Conservation (phyloP, 306 rosid species). For the Rosa lucieae region DNA sequence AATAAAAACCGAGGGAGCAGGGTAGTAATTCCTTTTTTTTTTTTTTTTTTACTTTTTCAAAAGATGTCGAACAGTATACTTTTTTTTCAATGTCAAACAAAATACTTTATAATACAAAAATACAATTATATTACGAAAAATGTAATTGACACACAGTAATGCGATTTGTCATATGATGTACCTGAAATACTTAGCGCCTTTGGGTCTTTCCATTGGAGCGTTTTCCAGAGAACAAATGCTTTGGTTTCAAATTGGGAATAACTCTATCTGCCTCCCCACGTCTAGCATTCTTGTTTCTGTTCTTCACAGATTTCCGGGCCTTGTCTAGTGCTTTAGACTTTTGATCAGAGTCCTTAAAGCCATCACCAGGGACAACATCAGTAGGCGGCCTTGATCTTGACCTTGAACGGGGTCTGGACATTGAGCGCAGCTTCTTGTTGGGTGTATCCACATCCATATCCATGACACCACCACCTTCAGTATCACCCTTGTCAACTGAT, state of each 20-base stretch:
- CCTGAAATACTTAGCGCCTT: conserved; percentile 4
- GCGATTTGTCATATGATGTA: background rate
- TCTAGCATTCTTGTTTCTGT: conserved; percentile 1
- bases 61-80: too few relatives aligned
- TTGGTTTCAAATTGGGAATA: conserved; percentile 4
- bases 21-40: too few relatives aligned
- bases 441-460: conserved; percentile 1
- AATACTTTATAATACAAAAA: too few relatives aligned
- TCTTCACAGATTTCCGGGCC: background rate
- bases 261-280: background rate
- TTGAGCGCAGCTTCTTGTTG: background rate
- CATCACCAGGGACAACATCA: conserved; percentile 10
- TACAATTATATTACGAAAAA: too few relatives aligned
- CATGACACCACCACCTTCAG: background rate
- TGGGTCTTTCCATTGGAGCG: conserved; percentile 6
- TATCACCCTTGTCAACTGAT: background rate
- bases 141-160: too few relatives aligned
- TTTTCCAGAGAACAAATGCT: conserved; percentile 10
- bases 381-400: conserved; percentile 9
- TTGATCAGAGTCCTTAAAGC: background rate
- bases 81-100: too few relatives aligned
- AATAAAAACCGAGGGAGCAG: too few relatives aligned
- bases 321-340: conserved; percentile 12
- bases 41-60: too few relatives aligned
- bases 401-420: background rate